Conservation (phyloP, 176 grass and related monocot species). For the Otatea glauca region DNA sequence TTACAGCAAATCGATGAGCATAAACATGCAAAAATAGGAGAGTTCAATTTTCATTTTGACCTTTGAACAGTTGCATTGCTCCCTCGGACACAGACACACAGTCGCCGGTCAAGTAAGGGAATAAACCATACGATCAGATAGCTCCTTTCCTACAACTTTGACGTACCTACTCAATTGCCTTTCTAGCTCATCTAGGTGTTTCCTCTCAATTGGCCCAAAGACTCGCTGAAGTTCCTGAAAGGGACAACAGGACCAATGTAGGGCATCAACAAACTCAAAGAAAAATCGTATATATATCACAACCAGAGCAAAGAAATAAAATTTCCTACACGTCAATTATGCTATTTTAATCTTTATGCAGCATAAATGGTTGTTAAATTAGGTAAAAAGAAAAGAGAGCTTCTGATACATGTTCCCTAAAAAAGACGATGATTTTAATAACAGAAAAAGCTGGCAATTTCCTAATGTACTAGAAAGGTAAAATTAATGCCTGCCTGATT, state of each 20-base stretch:
- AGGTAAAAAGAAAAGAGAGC: neutral
- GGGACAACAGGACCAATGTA: conserved; percentile 24
- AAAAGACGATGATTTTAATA: conserved; percentile 8
- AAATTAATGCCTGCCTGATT: conserved; percentile 11
- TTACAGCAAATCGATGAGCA: neutral
- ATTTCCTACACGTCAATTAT: neutral
- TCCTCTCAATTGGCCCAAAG: conserved; percentile 54
- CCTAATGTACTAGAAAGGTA: neutral
- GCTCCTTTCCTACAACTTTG: conserved; percentile 74
- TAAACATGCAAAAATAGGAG: neutral
- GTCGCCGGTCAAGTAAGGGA: conserved; percentile 47
- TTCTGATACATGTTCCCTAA: neutral
- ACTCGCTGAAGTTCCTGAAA: conserved; percentile 73
- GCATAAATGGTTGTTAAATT: neutral
- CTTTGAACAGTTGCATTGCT: neutral
- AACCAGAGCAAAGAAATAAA: neutral
- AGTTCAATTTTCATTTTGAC: neutral
- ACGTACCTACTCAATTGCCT: conserved; percentile 61
- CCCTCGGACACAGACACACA: neutral
- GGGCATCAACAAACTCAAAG: conserved; percentile 11
- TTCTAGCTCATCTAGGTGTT: conserved; percentile 52
- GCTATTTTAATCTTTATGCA: neutral
- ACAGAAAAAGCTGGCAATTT: conserved; percentile 1
- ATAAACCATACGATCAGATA: conserved; percentile 68
- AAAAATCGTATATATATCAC: too few relatives aligned